Base-by-base conservation (phyloP, 208 protist species). In the Borovskyia barvae region DNA sequence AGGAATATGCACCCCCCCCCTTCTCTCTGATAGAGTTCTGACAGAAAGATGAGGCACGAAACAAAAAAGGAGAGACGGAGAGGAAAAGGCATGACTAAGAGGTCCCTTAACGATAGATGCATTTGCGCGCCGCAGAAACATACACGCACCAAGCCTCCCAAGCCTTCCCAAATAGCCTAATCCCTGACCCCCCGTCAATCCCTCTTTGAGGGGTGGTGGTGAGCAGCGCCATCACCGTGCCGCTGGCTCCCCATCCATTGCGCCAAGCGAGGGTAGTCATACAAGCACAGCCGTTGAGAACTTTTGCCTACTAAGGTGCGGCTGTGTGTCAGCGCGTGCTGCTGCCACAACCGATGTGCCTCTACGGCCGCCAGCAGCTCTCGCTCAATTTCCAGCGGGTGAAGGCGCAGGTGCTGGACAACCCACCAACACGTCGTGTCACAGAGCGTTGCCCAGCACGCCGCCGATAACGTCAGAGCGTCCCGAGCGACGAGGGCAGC, bases 391-490 rank as follows among this genome's bases (percentile, higher is more conserved):
- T 66, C 73, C 11, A 78, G 26, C 5, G 85, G 64, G 33, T 72
- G 70, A 20, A 56, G 20, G 26, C 77, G 72, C 17, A 75, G 51
- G 32, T 70, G 45, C 30, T 78, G 56, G 49, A 60, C 47, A 5
- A 53, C 33, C 48, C 46, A 45, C 12, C 40, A 41, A 29, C 37
- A 43, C 42, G 72, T 77, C 24, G 72, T 80, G 57, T 90, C 82
- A 24, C 57, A 75, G 3, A 90, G 53, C 25, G 87, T 58, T 3
- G 80, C 75, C 75, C 70, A 82, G 65, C 86, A 93, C 29, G 86
- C 86, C 25, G 74, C 72, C 3, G 80, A 56, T n/a, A 87, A 39
- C 11, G 77, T 77, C 22, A 90, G 66, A 25, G 85, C 77, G 9
- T 63, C 53, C 25, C 83, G 74, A 12, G 72, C 74, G 24, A 93